phyloP scores from a whole-genome alignment of 148 eudicot species.

The Camellia granthamiana region DNA sequence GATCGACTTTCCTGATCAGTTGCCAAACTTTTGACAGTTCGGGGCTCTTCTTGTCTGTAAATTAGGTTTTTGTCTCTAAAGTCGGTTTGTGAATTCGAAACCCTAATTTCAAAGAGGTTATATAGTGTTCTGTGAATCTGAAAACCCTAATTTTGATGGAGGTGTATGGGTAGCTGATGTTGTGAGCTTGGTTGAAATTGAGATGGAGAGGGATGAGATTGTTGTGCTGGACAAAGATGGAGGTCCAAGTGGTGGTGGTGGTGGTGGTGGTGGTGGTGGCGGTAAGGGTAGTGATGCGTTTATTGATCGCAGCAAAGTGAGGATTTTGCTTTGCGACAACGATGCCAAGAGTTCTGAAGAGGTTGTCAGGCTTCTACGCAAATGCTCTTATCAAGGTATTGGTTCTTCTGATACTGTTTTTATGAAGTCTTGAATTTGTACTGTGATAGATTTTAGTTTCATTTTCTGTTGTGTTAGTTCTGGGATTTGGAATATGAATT shows the following conservation, averaged over 20 bases:
- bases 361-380: conserved; percentile 61
- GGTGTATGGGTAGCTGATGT: not conserved
- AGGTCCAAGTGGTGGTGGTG: conserved; percentile 27
- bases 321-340: conserved; percentile 82
- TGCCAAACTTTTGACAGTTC: not conserved
- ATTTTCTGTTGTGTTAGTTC: conserved; percentile 7
- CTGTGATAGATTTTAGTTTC: not conserved
- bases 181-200: conserved; percentile 3
- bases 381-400: conserved; percentile 88
- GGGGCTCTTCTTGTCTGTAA: not conserved
- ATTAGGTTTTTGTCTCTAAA: conserved; percentile 6
- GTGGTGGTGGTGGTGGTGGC: conserved; percentile 23
- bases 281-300: conserved; percentile 62
- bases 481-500: not conserved
- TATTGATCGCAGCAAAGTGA: conserved; percentile 81
- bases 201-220: conserved; percentile 33
- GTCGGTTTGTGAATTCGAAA: conserved; percentile 11
- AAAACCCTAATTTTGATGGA: not conserved
- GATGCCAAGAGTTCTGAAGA: conserved; percentile 60
- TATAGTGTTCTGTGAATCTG: conserved; percentile 21
- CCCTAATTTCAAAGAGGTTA: conserved; percentile 38
- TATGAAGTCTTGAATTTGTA: not conserved
- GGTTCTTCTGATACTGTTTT: not conserved
- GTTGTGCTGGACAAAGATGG: conserved; percentile 17
- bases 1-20: not conserved